Conservation (phyloP, 495 filamentous ascomycete species). For the Penicillium diatomitis region DNA sequence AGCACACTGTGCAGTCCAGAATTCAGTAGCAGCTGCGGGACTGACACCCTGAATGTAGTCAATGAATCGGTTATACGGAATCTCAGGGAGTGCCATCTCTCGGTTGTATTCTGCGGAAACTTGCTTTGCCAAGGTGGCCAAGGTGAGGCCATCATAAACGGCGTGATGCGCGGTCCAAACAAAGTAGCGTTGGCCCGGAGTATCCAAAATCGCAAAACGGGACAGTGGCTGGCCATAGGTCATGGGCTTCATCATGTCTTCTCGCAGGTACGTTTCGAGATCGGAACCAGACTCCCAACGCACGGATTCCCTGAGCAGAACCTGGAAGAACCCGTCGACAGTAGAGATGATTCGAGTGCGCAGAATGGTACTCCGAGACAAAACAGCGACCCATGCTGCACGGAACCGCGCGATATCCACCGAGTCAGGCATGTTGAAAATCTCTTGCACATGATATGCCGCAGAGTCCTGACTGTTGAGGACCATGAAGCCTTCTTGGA, state of each 20-base stretch:
- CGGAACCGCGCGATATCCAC: not conserved
- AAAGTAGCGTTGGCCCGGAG: not conserved
- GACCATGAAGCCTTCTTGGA: not conserved
- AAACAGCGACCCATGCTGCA: not conserved
- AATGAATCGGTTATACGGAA: not conserved
- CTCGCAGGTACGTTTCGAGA: not conserved
- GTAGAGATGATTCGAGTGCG: not conserved
- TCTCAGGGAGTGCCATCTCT: not conserved
- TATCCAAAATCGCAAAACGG: not conserved
- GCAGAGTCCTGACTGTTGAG: not conserved
- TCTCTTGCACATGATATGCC: not conserved
- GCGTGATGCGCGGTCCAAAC: slow-evolving; percentile 47
- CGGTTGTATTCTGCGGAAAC: slow-evolving; percentile 29
- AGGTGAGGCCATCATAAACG: slow-evolving; percentile 50
- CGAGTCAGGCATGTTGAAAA: not conserved
- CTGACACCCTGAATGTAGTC: not conserved
- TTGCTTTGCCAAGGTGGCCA: slow-evolving; percentile 38
- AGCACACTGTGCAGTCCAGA: not conserved
- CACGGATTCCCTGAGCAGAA: not conserved
- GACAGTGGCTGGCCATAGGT: not conserved
- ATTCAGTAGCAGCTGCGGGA: not conserved
- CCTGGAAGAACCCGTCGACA: not conserved
- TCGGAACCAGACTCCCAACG: not conserved
- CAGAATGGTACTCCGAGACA: not conserved
- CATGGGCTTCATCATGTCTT: not conserved